Percentiles rank a stretch among this genome's conserved stretches.
phyloP scores from a whole-genome alignment of 129 eudicot species.

The Centella asiatica region DNA sequence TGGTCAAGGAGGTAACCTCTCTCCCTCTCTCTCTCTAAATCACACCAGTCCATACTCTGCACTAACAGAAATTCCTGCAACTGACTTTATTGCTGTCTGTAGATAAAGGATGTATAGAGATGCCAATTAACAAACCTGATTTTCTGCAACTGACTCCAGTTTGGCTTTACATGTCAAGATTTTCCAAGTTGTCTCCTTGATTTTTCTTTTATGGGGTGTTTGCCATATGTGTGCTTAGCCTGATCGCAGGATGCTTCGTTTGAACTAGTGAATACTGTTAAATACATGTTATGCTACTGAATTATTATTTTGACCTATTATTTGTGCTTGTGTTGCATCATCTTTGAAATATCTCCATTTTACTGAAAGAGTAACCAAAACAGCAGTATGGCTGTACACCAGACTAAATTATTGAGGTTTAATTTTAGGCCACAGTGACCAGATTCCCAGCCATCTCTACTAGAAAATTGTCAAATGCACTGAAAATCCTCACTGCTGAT shows the following conservation, averaged over 20 bases:
- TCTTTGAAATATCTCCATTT: neutral
- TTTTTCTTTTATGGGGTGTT: neutral
- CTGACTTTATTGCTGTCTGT: neutral
- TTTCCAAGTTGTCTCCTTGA: neutral
- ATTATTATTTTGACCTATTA: neutral
- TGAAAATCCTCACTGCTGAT: constrained; percentile 63
- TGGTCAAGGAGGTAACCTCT: constrained; percentile 72
- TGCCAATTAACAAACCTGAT: neutral
- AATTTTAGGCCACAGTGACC: constrained; percentile 68
- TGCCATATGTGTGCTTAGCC: neutral
- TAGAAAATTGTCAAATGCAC: constrained; percentile 59
- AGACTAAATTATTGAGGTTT: constrained; percentile 1
- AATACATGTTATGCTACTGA: neutral
- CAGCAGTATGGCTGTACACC: neutral
- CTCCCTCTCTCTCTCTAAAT: neutral
- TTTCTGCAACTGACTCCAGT: neutral
- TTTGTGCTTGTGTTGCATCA: neutral
- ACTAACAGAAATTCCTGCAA: neutral
- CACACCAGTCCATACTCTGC: no score
- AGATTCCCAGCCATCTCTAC: constrained; percentile 79
- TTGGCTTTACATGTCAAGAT: neutral
- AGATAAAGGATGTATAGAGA: neutral
- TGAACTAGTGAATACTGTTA: no score
- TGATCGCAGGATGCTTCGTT: no score
- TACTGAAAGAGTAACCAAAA: neutral